Base-by-base conservation (phyloP, 192 early-diverging fungal genomes). In the Backusella westeae region DNA sequence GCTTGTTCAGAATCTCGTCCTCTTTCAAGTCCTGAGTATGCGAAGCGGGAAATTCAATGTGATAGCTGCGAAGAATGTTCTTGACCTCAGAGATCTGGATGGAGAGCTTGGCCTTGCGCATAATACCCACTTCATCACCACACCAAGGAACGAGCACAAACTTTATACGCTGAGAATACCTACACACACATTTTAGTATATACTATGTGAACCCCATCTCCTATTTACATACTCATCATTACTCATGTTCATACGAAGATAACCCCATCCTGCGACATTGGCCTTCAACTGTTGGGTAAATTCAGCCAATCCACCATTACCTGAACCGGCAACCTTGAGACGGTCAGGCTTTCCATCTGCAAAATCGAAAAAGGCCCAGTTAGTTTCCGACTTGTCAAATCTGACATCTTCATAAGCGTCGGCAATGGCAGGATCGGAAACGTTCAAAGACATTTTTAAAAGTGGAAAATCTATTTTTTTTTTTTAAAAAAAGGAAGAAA, bases 61-160 rank as follows among this genome's bases (percentile, higher is more conserved):
- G 90, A 76, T 90, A 94, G 59, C 71, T 83, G 53, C 86, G 86
- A 34, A 95, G 59, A 21, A 94, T 86, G 36, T 84, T 85, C 87
- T 93, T 95, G 46, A 96, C 92, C 46, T 92, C 91, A 23, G 90
- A 79, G 77, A 94, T 93, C 80, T 96, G 94, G 34, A 93, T 83
- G 23, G 90, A 87, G 23, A 96, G 83, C 82, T 92, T 93, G 63
- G 93, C 94, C 71, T 89, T 90, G 12, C 93, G 86, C 93, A 95
- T 94, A 38, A 94, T 85, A 75, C 89, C 89, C 7, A 94, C 89
- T 15, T 83, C 39, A 14, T 85, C 78, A 35, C 93, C 93, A 75
- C 91, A 93, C 93, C 90, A 93, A 32, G 83, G 83, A 0, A 93
- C 75, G 0, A 93, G 72, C 19, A 93, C 83, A 77, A 90, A 93